Base-by-base conservation (phyloP, 768 basidiomycete species). In the Tricholoma matsutake region DNA sequence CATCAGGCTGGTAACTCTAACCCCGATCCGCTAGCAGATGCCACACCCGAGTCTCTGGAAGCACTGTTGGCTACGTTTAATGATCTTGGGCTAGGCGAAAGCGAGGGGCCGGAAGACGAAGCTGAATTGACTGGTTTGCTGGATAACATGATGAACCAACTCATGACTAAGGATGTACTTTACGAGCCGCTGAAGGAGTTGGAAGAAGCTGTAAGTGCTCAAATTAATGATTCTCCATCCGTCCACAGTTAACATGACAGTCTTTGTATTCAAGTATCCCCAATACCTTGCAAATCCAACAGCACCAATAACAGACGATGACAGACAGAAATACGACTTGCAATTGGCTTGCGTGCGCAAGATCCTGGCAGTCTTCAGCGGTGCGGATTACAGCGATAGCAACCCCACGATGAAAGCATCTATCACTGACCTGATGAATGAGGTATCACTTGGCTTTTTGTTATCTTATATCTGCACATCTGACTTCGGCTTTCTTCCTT, bases 141-240 rank as follows among this genome's bases (percentile, higher is more conserved):
- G 8, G 92, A 95, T 70, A 82, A 71, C 25, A 89, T 96, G 84
- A 92, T 94, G 91, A 76, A 81, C 20, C 84, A 88, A 71, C 78
- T 94, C 25, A 87, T 93, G 86, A 84, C 82, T 75, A 90, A 92
- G 68, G 90, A 92, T 0, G 78, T 94, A 2, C 74, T 96, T n/a
- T 89, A 94, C 64, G 92, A 94, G 49, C 94, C 94, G 0, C 69
- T 96, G 60, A 91, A 90, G 65, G 94, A 96, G 69, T 73, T 96
- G 20, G 74, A 80, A 14, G 84, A 87, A 14, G 88, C 88, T 70
- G 91, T 89, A 62, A 32, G 80, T 64, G 20, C 35, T 29, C n/a
- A 16, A 16, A 31, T 25, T 25, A 1, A 25, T 25, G 2, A 1
- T 3, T 25, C 22, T 25, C 22, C 22, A 25, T 54, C 47, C 37